Conservation (phyloP, 2,329 filamentous ascomycete species). For the Colletotrichum chrysophilum region DNA sequence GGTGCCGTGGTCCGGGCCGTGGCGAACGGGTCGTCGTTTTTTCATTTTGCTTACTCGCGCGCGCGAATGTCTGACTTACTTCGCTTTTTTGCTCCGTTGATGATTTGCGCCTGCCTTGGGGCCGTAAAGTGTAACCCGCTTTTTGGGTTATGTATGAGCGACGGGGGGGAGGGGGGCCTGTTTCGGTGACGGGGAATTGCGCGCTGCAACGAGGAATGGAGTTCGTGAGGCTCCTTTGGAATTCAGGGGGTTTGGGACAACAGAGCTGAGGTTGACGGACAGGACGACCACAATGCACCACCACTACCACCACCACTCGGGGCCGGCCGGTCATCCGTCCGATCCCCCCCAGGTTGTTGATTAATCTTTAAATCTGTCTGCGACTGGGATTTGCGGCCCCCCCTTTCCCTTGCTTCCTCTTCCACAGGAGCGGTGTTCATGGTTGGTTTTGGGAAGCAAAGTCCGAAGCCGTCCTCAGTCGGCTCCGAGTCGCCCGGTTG, state of each 20-base stretch:
- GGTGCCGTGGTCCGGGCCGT: conserved; percentile 2
- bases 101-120: neutral
- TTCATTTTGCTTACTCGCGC: neutral
- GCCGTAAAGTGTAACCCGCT: neutral
- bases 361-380: neutral
- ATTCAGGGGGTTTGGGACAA: neutral
- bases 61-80: neutral
- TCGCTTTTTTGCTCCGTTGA: neutral
- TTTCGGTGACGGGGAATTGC: neutral
- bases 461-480: neutral
- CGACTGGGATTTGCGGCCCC: neutral
- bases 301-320: neutral
- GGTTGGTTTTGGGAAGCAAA: neutral
- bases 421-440: neutral
- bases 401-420: neutral
- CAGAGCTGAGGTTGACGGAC: neutral
- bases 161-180: neutral
- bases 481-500: neutral
- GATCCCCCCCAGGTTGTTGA: neutral
- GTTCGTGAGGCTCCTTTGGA: neutral
- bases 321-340: neutral
- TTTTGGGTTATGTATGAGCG: neutral
- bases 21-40: neutral
- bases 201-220: neutral
- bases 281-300: neutral